Evolutionary conservation across 768 basidiomycete genomes (phyloP), one percentile per base, ranked within the genome.

Genomic region (Phylloporus arenicola): DNA sequence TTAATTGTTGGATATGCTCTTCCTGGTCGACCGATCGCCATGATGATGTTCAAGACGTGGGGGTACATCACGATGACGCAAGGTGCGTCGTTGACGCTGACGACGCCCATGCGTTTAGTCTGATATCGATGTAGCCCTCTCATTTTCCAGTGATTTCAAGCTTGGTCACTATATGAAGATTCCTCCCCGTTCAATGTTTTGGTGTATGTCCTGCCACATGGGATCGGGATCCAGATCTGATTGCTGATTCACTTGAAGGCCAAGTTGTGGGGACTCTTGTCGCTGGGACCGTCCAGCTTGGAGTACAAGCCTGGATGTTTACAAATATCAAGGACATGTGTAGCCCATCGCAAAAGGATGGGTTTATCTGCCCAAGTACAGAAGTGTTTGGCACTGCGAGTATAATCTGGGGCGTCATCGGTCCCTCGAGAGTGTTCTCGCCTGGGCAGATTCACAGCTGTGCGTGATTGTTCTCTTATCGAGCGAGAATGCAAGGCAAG

Each of bases 341-440:
- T 67, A 52, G 56, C 6, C 42, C 52, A 4, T 58, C 50, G 6
- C 66, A 69, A 37, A 56, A 52, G 17, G 7, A 83, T 57, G 77
- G 79, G 20, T 89, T 88, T 65, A 84, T 79, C 47, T 90, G 88
- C 64, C 86, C 86, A 0, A 65, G 50, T 11, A 84, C 84, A 6
- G 74, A 82, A 53, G 84, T 88, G 8, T 90, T 91, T 64, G 86
- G 85, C 33, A 87, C 86, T 3, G 88, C 88, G 19, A 82, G 80
- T 51, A 78, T 92, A 54, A 78, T 91, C 55, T 89, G 83, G 83
- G 86, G 90, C 53, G 85, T 88, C 53, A 86, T 92, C 49, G 88
- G 89, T 1, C 89, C 89, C 6, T 71, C 68, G 29, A 74, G 80
- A n/a, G 76, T 82, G 61, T 91, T 87, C 73, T 85, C 80, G 2